Evolutionary conservation across 1,139 yeast species (phyloP), one percentile per base, ranked within the genome.

Genomic region (Protomyces pachydermus): DNA sequence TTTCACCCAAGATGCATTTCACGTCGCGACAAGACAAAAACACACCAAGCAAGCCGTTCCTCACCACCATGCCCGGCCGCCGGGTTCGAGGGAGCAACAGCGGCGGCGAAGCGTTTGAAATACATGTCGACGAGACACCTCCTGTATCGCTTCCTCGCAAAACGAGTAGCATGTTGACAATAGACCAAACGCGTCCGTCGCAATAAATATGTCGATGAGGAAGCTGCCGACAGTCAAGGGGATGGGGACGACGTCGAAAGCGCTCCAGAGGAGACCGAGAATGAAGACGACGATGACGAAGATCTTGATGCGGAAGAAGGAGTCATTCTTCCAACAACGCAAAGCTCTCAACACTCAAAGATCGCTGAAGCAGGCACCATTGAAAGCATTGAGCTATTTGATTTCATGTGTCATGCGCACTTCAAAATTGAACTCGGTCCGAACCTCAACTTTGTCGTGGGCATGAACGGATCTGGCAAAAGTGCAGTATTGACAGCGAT

Each of bases 401-500:
- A 67, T 54, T 67, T 67, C 54, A 67, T 67, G 69, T 83, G 91
- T 69, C 98, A 93, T 72, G 86, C 84, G 56, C 84, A 88, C 62
- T 87, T 95, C 71, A 85, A 84, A 65, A 76, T 93, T 18, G 82
- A 81, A 1, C 79, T 95, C 52, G 96, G 96, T 0, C 95, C 96
- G 0, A 84, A 87, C 65, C 80, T 93, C 68, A 95, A 93, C 74
- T 90, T 95, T 72, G 89, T 95, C 65, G 88, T 91, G 45, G 99
- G 99, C 12, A 82, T 88, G 68, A 95, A 95, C 72, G 99, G 99
- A 1, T 86, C 96, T 39, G 99, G 99, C 38, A 95, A 95, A 72
- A 86, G 95, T 74, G 97, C 98, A 0, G 82, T 95, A 37, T 77
- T 95, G 67, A 91, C 98, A 0, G 98, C 97, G 0, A 84, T 95